Percentiles rank a stretch among this genome's conserved stretches.
phyloP scores from a whole-genome alignment of 2,329 filamentous ascomycete genomes.

The Paracoccidioides brasiliensis region DNA sequence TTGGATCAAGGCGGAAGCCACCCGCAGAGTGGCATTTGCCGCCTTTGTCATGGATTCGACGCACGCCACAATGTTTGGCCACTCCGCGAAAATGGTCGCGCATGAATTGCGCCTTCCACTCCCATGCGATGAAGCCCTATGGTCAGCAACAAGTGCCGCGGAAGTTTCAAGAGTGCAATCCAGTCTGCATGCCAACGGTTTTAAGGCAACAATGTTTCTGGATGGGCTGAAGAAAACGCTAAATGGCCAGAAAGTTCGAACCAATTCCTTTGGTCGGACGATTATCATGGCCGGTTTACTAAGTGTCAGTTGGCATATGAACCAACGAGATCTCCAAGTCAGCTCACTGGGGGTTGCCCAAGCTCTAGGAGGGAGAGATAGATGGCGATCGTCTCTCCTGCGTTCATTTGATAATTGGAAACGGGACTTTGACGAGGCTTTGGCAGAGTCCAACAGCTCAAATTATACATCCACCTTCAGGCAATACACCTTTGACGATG shows the following conservation, averaged over 20 bases:
- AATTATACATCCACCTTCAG: constrained; percentile 12
- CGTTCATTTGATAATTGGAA: constrained; percentile 92
- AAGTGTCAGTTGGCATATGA: constrained; percentile 95
- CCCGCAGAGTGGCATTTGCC: constrained; percentile 75
- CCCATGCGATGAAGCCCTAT: constrained; percentile 84
- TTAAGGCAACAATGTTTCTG: constrained; percentile 75
- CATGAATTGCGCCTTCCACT: constrained; percentile 86
- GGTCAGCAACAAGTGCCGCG: constrained; percentile 76
- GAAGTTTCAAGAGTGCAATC: constrained; percentile 78
- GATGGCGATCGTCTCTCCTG: constrained; percentile 77
- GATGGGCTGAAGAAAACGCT: constrained; percentile 84
- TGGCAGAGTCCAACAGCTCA: constrained; percentile 40
- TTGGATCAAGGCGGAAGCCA: constrained; percentile 92
- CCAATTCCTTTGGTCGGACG: constrained; percentile 84
- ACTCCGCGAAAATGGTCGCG: constrained; percentile 91
- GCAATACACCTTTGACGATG: constrained; percentile 38
- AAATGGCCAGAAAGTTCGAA: constrained; percentile 71
- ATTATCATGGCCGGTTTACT: constrained; percentile 89
- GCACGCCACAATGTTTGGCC: constrained; percentile 95
- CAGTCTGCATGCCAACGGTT: constrained; percentile 63
- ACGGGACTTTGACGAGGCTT: constrained; percentile 71
- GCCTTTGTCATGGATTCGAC: constrained; percentile 93
- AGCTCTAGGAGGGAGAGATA: constrained; percentile 73
- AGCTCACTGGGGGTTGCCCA: constrained; percentile 70
- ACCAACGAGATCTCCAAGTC: constrained; percentile 85